These are phyloP conservation scores for Fusarium pseudograminearum DNA, from an alignment of 2,329 filamentous ascomycete genomes.

Conservation along the genomic window DNA sequence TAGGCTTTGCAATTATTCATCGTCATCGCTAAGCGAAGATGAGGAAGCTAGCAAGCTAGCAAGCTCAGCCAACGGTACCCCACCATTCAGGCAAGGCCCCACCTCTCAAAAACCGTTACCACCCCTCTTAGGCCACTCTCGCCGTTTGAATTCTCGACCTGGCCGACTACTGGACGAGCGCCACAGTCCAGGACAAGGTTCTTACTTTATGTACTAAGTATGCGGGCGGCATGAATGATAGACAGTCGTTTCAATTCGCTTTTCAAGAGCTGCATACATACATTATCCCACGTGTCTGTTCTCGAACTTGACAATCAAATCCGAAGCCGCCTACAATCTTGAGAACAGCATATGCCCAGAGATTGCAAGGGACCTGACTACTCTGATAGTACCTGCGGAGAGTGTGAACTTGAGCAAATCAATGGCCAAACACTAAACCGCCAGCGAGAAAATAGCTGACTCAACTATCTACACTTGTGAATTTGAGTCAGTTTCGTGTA, in stretches of 20 bases:
- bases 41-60: conserved; percentile 19
- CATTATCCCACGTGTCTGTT: background rate
- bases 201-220: conserved; percentile 5
- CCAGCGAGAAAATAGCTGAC: conserved; percentile 2
- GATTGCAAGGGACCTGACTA: background rate
- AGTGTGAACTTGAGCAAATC: background rate
- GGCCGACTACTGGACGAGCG: conserved; percentile 31
- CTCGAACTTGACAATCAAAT: background rate
- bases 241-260: conserved; percentile 7
- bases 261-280: background rate
- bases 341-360: background rate
- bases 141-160: conserved; percentile 33
- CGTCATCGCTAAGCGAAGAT: conserved; percentile 30
- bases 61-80: conserved; percentile 23
- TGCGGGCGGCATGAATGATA: conserved; percentile 24
- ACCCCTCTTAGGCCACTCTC: conserved; percentile 11
- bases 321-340: background rate
- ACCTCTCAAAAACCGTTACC: conserved; percentile 36
- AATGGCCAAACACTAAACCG: background rate
- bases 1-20: conserved; percentile 10
- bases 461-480: conserved; percentile 9
- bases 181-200: conserved; percentile 38
- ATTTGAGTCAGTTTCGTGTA: conserved; percentile 28
- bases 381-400: background rate
- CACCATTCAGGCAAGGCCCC: conserved; percentile 18